Percentiles rank a stretch among this genome's conserved stretches.
Evolutionary conservation across 495 filamentous ascomycete species (phyloP).

Genomic region (Penicillium herquei): DNA sequence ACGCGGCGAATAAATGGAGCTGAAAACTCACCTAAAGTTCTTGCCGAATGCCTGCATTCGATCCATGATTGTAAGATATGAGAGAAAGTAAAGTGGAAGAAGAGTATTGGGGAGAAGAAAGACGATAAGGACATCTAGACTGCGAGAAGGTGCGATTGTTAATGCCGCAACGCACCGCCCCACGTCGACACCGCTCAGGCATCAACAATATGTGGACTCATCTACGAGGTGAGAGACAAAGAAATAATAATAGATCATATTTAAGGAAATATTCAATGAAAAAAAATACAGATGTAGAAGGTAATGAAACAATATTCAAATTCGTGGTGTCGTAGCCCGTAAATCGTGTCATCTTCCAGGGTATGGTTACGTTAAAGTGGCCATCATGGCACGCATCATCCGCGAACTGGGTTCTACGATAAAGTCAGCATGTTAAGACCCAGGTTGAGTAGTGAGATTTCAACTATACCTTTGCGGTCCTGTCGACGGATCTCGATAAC

Average conservation of each 20-base stretch:
- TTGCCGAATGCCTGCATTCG: constrained; percentile 72
- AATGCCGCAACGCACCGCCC: constrained; percentile 22
- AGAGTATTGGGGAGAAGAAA: constrained; percentile 4
- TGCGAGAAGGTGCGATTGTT: constrained; percentile 14
- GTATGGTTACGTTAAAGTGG: constrained; percentile 62
- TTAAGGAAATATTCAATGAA: not conserved
- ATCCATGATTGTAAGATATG: constrained; percentile 52
- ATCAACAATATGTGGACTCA: not conserved
- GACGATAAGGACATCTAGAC: constrained; percentile 5
- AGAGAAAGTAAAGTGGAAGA: not conserved
- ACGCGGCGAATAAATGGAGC: not conserved
- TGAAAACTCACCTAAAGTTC: constrained; percentile 60
- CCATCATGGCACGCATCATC: constrained; percentile 70
- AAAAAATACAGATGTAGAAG: not conserved
- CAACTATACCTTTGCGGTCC: constrained; percentile 78
- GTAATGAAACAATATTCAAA: not conserved
- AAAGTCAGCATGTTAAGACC: constrained; percentile 14
- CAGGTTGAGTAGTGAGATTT: constrained; percentile 40
- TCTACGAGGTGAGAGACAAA: no score
- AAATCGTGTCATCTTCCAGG: constrained; percentile 7
- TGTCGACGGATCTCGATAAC: constrained; percentile 64
- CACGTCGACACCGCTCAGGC: constrained; percentile 23
- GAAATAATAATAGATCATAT: no score
- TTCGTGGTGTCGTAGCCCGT: not conserved
- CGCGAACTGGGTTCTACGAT: constrained; percentile 56